Percentiles rank a stretch among this genome's conserved stretches.
phyloP scores from a whole-genome alignment of 2,329 filamentous ascomycete species.

The Madurella mycetomatis region DNA sequence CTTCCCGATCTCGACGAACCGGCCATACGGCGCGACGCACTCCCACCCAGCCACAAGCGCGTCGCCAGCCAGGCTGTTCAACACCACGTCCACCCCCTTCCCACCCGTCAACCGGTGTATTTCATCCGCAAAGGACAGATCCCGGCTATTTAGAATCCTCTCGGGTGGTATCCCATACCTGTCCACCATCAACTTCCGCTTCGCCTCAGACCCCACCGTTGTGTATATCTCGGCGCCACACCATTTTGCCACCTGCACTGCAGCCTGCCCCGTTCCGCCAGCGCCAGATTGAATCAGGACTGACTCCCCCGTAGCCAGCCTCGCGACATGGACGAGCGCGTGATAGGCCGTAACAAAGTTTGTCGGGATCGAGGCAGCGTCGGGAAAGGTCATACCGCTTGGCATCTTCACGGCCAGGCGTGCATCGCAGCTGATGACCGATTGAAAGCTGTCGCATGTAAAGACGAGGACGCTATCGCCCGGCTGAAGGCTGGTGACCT shows the following conservation, averaged over 20 bases:
- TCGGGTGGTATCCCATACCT: constrained; percentile 5
- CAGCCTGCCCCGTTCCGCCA: constrained; percentile 10
- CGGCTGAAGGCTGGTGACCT: constrained; percentile 11
- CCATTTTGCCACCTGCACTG: constrained; percentile 11
- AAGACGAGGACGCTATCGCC: constrained; percentile 24
- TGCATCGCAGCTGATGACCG: too few species aligned
- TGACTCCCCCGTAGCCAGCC: constrained; percentile 16
- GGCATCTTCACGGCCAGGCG: constrained; percentile 12
- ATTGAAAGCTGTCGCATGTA: too few species aligned
- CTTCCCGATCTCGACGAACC: constrained; percentile 19
- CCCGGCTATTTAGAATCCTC: constrained; percentile 6
- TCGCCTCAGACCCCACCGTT: constrained; percentile 5
- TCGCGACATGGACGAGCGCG: constrained; percentile 25
- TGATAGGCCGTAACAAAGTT: constrained; percentile 23
- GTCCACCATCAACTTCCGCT: constrained; percentile 3
- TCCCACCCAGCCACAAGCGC: constrained; percentile 32
- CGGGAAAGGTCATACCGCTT: constrained; percentile 11
- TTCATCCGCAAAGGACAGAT: constrained; percentile 5
- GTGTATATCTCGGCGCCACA: constrained; percentile 2
- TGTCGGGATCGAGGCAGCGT: constrained; percentile 11
- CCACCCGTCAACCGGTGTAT: constrained; percentile 7
- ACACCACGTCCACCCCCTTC: constrained; percentile 17
- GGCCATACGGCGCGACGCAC: constrained; percentile 29
- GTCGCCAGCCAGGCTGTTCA: constrained; percentile 35
- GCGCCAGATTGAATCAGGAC: constrained; percentile 22